Percentiles rank a stretch among this genome's conserved stretches.
Conservation (phyloP, 2,329 filamentous ascomycete genomes). For the Scolecobasidium constrictum region DNA sequence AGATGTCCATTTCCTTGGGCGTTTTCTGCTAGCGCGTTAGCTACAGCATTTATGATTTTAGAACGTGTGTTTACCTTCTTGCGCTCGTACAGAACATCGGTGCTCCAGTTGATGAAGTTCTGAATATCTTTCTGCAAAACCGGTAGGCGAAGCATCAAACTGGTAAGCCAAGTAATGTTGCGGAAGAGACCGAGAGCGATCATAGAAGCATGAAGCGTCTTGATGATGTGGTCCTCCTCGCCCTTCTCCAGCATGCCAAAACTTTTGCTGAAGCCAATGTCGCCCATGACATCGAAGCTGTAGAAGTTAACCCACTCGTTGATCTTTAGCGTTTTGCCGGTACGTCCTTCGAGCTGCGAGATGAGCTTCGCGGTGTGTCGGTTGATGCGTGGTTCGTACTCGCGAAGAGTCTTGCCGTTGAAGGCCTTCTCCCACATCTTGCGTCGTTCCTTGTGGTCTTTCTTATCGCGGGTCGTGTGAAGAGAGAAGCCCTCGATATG, state of each 20-base stretch:
- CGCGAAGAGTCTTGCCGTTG: background rate
- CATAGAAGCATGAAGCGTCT: constrained; percentile 1
- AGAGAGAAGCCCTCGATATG: constrained; percentile 2
- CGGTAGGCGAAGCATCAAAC: background rate
- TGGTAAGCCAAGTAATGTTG: background rate
- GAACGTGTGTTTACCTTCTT: background rate
- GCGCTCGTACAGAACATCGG: background rate
- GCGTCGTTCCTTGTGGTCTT: constrained; percentile 1
- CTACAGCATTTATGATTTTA: background rate
- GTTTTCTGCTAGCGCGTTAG: background rate
- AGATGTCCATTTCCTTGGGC: background rate
- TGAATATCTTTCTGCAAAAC: background rate
- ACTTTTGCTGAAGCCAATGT: constrained; percentile 4
- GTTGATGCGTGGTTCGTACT: constrained; percentile 2
- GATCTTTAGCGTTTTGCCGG: background rate
- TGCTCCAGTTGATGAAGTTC: constrained; percentile 1
- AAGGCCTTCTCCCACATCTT: background rate
- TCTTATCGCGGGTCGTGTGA: background rate
- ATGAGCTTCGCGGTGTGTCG: background rate
- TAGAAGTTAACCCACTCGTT: constrained; percentile 2
- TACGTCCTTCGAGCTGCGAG: background rate
- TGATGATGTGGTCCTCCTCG: constrained; percentile 3
- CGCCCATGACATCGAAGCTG: constrained; percentile 5
- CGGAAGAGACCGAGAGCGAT: background rate
- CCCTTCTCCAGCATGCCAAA: constrained; percentile 4